These are phyloP conservation scores for Miscanthus sacchariflorus DNA, from an alignment of 202 grass and related monocot genomes.

Conservation along the genomic window DNA sequence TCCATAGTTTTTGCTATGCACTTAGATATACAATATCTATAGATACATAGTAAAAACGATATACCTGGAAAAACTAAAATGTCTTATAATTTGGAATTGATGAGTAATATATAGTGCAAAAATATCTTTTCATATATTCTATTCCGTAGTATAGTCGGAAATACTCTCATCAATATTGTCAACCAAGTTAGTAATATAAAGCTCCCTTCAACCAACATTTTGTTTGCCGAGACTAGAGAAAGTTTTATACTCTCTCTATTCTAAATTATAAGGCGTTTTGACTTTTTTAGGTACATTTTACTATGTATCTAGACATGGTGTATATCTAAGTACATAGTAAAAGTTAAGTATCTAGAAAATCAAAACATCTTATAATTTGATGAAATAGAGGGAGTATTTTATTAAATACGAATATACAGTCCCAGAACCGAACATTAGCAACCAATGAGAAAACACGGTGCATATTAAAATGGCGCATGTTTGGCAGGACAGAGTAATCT, in stretches of 20 bases:
- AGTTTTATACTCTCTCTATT: neutral
- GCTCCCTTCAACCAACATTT: neutral
- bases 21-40: neutral
- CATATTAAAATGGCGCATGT: neutral
- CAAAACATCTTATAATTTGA: neutral
- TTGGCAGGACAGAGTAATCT: neutral
- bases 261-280: neutral
- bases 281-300: neutral
- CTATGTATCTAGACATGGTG: neutral
- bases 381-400: neutral
- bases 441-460: neutral
- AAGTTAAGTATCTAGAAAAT: neutral
- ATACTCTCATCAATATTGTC: neutral
- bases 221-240: neutral
- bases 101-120: neutral
- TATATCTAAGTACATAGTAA: neutral
- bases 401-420: neutral
- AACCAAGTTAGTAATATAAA: neutral
- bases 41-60: neutral
- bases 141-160: neutral
- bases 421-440: neutral
- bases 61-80: neutral
- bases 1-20: too few species aligned
- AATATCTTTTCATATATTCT: neutral
- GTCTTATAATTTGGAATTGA: neutral